phyloP scores from a whole-genome alignment of 2,329 filamentous ascomycete species.

The Venturia carpophila region DNA sequence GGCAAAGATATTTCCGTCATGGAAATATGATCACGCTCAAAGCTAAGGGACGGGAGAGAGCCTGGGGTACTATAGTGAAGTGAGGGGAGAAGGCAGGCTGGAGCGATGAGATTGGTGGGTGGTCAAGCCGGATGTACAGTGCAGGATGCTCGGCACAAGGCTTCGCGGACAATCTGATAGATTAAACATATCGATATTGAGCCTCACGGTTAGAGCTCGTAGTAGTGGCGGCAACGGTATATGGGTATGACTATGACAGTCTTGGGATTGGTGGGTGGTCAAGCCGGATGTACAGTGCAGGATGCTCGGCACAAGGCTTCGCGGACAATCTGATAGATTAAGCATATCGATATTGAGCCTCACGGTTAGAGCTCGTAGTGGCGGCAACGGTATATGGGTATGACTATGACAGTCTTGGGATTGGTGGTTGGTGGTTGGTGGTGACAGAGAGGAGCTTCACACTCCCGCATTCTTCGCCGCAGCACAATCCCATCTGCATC shows the following conservation, averaged over 20 bases:
- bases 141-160: not conserved
- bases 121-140: not conserved
- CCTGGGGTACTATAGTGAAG: not conserved
- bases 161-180: not conserved
- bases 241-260: not conserved
- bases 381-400: no score
- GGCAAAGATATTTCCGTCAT: slow-evolving; percentile 5
- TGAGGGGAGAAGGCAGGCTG: not conserved
- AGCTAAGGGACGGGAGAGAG: not conserved
- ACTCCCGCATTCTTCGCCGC: not conserved
- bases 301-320: not conserved
- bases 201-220: not conserved
- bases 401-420: not conserved
- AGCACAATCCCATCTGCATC: not conserved
- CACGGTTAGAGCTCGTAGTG: not conserved
- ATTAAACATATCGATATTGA: not conserved
- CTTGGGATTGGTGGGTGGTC: no score
- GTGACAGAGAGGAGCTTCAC: not conserved
- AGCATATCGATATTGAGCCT: not conserved
- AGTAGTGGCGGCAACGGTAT: not conserved
- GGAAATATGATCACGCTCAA: not conserved
- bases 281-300: not conserved
- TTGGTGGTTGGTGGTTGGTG: not conserved
- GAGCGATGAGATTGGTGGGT: not conserved
- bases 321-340: not conserved